Percentiles rank a stretch among this genome's conserved stretches.
phyloP scores from a whole-genome alignment of 257 asterid genomes.

The Scutellaria galericulata region DNA sequence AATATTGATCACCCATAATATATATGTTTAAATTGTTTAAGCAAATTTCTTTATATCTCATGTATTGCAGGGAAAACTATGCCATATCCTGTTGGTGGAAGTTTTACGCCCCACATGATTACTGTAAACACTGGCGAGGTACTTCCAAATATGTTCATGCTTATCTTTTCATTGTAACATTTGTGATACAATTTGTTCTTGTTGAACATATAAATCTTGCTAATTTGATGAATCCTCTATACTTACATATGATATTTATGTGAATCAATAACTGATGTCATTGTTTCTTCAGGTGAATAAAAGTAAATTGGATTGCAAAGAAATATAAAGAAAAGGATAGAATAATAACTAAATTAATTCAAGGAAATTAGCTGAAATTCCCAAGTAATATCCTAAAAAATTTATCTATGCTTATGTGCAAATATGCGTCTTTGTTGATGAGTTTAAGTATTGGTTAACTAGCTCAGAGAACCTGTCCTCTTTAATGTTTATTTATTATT shows the following conservation, averaged over 20 bases:
- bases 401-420: background rate
- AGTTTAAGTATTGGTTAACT: background rate
- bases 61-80: slow-evolving; percentile 49
- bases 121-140: slow-evolving; percentile 87
- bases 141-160: slow-evolving; percentile 21
- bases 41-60: slow-evolving; percentile 20
- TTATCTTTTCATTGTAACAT: background rate
- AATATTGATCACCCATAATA: background rate
- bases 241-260: background rate
- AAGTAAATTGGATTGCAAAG: background rate
- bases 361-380: background rate
- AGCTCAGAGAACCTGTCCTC: background rate
- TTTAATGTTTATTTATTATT: background rate
- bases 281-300: background rate
- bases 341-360: background rate
- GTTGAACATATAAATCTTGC: background rate
- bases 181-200: background rate
- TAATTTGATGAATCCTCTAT: background rate
- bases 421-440: background rate
- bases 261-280: background rate
- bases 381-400: background rate
- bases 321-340: background rate
- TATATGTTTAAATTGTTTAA: slow-evolving; percentile 4
- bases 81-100: slow-evolving; percentile 60
- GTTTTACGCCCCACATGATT: slow-evolving; percentile 76